Evolutionary conservation across 192 early-diverging fungal genomes (phyloP).

Genomic region (Mortierella claussenii): DNA sequence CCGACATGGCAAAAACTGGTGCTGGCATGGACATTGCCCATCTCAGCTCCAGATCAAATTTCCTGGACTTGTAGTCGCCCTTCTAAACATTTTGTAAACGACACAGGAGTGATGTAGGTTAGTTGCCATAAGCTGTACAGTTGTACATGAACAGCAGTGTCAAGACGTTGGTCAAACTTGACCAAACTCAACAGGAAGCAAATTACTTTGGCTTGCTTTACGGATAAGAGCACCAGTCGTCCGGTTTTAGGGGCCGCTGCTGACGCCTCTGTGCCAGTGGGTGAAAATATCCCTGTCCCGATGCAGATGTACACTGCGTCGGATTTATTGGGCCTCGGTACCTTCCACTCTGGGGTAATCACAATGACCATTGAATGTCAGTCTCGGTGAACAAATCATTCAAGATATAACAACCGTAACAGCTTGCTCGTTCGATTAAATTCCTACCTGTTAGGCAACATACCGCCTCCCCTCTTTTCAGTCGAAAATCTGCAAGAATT

Average conservation of each 20-base stretch:
- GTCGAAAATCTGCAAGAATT: slow-evolving; percentile 16
- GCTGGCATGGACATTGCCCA: slow-evolving; percentile 41
- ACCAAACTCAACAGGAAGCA: no score
- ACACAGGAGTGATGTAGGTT: neutral
- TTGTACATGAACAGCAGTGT: neutral
- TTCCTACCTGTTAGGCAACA: slow-evolving; percentile 22
- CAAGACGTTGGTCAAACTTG: no score
- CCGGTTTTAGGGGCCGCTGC: slow-evolving; percentile 36
- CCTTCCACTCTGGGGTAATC: slow-evolving; percentile 32
- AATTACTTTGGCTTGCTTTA: slow-evolving; percentile 41
- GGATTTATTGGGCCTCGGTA: slow-evolving; percentile 32
- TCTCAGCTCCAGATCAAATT: slow-evolving; percentile 30
- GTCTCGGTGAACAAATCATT: no score
- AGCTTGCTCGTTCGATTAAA: no score
- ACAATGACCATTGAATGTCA: neutral
- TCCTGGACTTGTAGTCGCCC: slow-evolving; percentile 16
- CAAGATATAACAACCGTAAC: no score
- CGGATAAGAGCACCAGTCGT: slow-evolving; percentile 31
- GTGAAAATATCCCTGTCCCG: slow-evolving; percentile 43
- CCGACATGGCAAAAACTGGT: slow-evolving; percentile 40
- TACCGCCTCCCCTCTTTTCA: slow-evolving; percentile 37
- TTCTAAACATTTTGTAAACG: slow-evolving; percentile 5
- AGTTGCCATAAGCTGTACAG: no score
- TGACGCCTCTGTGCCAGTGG: slow-evolving; percentile 30
- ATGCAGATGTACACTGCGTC: slow-evolving; percentile 39